Evolutionary conservation across 352 stramenopile species (phyloP).

Genomic region (Lagenidium sp.): DNA sequence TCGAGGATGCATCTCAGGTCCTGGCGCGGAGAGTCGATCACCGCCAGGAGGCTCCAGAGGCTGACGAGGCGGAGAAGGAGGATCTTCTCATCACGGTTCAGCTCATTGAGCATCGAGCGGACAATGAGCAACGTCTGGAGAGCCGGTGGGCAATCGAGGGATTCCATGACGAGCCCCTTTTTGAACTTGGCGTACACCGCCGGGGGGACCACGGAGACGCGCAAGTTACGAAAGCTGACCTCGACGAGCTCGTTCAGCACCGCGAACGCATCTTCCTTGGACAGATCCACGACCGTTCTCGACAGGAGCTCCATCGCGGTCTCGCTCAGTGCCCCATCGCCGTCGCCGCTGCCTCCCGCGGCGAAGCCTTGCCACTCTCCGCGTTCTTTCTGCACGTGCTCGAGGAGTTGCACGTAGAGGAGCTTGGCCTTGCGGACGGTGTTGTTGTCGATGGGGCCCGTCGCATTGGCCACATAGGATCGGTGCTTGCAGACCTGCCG

Average conservation of each 20-base stretch:
- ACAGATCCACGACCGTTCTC: constrained; percentile 2
- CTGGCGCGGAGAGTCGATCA: constrained; percentile 14
- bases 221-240: constrained; percentile 63
- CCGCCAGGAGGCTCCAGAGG: constrained; percentile 40
- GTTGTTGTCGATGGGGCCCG: constrained; percentile 15
- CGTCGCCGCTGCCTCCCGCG: background rate
- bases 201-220: constrained; percentile 31
- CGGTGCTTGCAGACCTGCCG: constrained; percentile 26
- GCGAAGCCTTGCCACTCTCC: constrained; percentile 63
- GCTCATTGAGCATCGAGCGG: constrained; percentile 27
- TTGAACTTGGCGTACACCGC: constrained; percentile 39
- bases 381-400: constrained; percentile 51
- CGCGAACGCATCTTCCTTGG: constrained; percentile 20
- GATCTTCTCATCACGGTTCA: constrained; percentile 35
- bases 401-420: constrained; percentile 55
- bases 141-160: constrained; percentile 25
- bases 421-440: constrained; percentile 49
- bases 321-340: constrained; percentile 7
- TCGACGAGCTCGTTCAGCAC: constrained; percentile 54
- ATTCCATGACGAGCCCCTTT: constrained; percentile 19
- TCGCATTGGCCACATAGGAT: constrained; percentile 10
- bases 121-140: constrained; percentile 36
- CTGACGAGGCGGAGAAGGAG: constrained; percentile 45
- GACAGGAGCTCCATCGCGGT: constrained; percentile 12
- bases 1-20: constrained; percentile 35